Evolutionary conservation across 2,329 filamentous ascomycete species (phyloP).

Genomic region (Dactylonectria macrodidyma): DNA sequence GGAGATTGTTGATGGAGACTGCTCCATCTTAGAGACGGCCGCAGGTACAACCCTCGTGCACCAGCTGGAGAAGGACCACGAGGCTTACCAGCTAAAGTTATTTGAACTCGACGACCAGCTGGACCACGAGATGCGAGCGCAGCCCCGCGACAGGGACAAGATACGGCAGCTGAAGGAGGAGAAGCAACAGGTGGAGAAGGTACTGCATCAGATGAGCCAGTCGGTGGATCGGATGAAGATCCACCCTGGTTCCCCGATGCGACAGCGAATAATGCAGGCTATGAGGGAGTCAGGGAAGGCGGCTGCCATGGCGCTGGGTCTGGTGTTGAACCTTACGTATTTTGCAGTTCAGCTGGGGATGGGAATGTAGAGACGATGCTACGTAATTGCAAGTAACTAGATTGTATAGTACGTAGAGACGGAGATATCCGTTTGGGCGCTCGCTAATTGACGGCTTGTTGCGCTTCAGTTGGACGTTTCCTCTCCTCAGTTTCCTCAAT

Average conservation of each 20-base stretch:
- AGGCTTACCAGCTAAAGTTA: background rate
- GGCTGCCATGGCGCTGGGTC: background rate
- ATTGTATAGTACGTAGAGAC: background rate
- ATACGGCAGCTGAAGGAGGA: slow-evolving; percentile 6
- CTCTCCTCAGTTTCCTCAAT: no score
- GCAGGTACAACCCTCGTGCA: slow-evolving; percentile 9
- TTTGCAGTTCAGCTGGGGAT: slow-evolving; percentile 3
- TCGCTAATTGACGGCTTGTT: no score
- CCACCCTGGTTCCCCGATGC: slow-evolving; percentile 12
- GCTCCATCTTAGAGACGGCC: background rate
- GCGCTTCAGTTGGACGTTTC: no score
- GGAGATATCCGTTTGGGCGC: no score
- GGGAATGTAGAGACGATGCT: background rate
- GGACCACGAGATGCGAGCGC: background rate
- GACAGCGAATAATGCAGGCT: slow-evolving; percentile 8
- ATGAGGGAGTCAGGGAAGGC: background rate
- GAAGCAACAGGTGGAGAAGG: background rate
- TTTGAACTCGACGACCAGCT: background rate
- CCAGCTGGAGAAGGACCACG: slow-evolving; percentile 5
- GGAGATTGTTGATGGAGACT: slow-evolving; percentile 11
- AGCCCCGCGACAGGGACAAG: slow-evolving; percentile 2
- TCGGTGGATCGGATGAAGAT: slow-evolving; percentile 17
- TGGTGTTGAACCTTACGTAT: slow-evolving; percentile 19
- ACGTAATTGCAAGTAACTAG: background rate
- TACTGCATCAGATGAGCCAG: slow-evolving; percentile 3